A percentile compares a stretch with the other conserved stretches of the same genome.
Conservation (phyloP, 306 rosid genomes). For the Lathyrus sativus region DNA sequence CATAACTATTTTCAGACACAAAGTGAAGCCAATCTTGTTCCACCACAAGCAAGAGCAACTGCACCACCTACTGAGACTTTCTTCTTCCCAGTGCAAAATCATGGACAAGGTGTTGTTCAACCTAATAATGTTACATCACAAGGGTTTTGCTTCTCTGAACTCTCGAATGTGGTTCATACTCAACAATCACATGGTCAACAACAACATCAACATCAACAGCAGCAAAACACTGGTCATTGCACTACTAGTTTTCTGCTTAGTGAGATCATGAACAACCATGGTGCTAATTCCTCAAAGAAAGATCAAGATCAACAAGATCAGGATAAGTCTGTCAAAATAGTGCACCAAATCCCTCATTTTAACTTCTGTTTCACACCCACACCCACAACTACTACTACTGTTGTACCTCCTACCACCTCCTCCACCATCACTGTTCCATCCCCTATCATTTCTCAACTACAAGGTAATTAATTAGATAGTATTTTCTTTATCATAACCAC, state of each 20-base stretch:
- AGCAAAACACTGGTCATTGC: conserved; percentile 50
- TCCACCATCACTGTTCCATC: conserved; percentile 50
- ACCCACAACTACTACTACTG: conserved; percentile 28
- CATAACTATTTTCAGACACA: conserved; percentile 51
- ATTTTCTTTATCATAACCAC: not conserved
- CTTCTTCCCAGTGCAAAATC: conserved; percentile 58
- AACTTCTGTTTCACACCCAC: conserved; percentile 46
- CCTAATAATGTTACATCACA: conserved; percentile 39
- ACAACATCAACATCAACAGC: conserved; percentile 7
- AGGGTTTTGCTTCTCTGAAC: conserved; percentile 78
- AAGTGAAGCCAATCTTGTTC: conserved; percentile 36
- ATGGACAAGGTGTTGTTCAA: conserved; percentile 17
- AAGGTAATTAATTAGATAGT: conserved; percentile 48
- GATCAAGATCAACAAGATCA: conserved; percentile 40
- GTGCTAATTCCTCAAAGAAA: conserved; percentile 48
- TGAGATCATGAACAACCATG: conserved; percentile 63
- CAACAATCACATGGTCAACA: conserved; percentile 6
- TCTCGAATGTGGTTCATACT: conserved; percentile 49
- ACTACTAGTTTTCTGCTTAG: conserved; percentile 65
- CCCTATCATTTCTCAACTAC: conserved; percentile 47
- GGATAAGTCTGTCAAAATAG: conserved; percentile 42
- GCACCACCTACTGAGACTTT: conserved; percentile 37
- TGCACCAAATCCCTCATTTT: conserved; percentile 45
- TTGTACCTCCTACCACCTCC: conserved; percentile 37
- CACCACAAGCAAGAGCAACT: not conserved